These are phyloP conservation scores for Xylariaceae sp. DNA, from an alignment of 2,329 filamentous ascomycete genomes.

Conservation along the genomic window DNA sequence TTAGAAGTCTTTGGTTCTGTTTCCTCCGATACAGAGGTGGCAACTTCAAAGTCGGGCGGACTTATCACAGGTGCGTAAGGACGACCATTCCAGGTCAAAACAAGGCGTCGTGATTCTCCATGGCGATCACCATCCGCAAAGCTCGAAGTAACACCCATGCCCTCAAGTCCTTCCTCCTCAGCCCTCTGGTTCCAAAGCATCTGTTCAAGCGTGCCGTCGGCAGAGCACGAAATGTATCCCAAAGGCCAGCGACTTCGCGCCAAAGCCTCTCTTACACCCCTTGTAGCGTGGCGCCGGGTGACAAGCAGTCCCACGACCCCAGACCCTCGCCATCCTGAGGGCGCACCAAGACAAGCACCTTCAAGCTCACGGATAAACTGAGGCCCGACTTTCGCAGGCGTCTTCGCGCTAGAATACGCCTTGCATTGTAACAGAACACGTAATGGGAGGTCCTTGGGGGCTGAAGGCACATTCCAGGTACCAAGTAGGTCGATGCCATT, in stretches of 20 bases:
- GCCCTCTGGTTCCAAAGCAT: slow-evolving; percentile 70
- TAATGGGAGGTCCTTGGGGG: slow-evolving; percentile 31
- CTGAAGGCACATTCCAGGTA: slow-evolving; percentile 57
- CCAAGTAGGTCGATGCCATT: slow-evolving; percentile 72
- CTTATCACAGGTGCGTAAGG: slow-evolving; percentile 14
- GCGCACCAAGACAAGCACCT: slow-evolving; percentile 71
- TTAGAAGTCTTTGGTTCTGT: not conserved
- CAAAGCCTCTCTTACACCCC: slow-evolving; percentile 71
- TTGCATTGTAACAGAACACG: slow-evolving; percentile 67
- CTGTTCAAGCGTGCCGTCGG: slow-evolving; percentile 57
- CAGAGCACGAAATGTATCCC: slow-evolving; percentile 62
- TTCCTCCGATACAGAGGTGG: no score
- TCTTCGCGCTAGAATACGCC: slow-evolving; percentile 40
- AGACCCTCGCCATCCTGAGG: slow-evolving; percentile 64
- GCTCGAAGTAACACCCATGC: slow-evolving; percentile 45
- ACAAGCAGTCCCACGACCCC: slow-evolving; percentile 69
- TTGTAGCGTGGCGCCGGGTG: slow-evolving; percentile 66
- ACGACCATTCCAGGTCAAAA: slow-evolving; percentile 50
- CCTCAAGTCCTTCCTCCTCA: slow-evolving; percentile 58
- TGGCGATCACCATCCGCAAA: slow-evolving; percentile 13
- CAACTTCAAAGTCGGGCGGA: no score
- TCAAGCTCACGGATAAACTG: slow-evolving; percentile 69
- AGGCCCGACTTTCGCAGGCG: slow-evolving; percentile 44
- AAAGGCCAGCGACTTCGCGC: slow-evolving; percentile 65
- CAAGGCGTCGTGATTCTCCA: slow-evolving; percentile 37